These are phyloP conservation scores for Colletotrichum sp. DNA, from an alignment of 2,329 filamentous ascomycete species.

Conservation along the genomic window DNA sequence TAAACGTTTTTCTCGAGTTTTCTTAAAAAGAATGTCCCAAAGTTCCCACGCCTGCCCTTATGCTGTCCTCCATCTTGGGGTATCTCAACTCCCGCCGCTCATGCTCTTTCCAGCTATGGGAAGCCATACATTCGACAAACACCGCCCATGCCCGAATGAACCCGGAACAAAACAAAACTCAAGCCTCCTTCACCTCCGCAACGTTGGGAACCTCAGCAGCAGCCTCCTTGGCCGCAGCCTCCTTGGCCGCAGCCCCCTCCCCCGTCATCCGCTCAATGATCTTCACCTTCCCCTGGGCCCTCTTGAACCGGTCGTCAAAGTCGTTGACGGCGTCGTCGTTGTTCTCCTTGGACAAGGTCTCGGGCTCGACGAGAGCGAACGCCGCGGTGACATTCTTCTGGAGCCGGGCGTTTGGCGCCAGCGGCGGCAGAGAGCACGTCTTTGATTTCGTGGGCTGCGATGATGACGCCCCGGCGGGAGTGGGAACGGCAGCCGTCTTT, in stretches of 20 bases:
- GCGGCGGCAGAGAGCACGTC: constrained; percentile 36
- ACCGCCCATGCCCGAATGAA: not conserved
- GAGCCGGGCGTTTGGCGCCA: constrained; percentile 66
- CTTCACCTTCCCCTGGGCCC: constrained; percentile 82
- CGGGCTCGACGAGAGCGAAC: constrained; percentile 78
- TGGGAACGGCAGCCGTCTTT: not conserved
- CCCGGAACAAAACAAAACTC: not conserved
- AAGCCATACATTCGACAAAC: not conserved
- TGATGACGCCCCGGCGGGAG: not conserved
- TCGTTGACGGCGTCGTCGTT: constrained; percentile 88
- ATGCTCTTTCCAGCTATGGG: not conserved
- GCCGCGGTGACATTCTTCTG: constrained; percentile 78
- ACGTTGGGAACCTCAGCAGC: not conserved
- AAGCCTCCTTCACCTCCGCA: not conserved
- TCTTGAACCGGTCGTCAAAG: constrained; percentile 86
- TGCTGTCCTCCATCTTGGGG: not conserved
- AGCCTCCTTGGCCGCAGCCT: not conserved
- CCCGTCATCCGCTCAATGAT: constrained; percentile 76
- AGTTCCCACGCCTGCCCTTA: not conserved
- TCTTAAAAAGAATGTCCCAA: not conserved
- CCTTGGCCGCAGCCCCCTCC: constrained; percentile 33
- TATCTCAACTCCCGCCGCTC: not conserved
- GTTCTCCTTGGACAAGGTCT: constrained; percentile 79
- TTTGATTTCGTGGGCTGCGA: not conserved
- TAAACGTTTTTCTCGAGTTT: constrained; percentile 4